Evolutionary conservation across 2,329 filamentous ascomycete genomes (phyloP).

Genomic region (Cercospora sp.): DNA sequence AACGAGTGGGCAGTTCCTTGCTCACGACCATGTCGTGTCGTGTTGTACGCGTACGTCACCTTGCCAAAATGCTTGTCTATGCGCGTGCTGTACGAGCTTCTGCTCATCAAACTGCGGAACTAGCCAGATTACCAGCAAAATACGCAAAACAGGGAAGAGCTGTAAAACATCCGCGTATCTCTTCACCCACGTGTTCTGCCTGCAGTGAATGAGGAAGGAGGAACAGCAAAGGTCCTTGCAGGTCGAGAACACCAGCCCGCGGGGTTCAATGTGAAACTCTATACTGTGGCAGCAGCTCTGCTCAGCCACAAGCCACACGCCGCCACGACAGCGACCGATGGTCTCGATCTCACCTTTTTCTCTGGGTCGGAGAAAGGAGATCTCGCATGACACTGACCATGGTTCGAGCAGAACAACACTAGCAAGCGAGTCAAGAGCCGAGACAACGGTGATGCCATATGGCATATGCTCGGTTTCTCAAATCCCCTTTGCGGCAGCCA

Average conservation of each 20-base stretch:
- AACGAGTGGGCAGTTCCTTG: not conserved
- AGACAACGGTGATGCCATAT: conserved; percentile 8
- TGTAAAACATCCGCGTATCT: not conserved
- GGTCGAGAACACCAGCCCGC: conserved; percentile 2
- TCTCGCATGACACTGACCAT: not conserved
- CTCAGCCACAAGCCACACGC: not conserved
- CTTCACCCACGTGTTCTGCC: not conserved
- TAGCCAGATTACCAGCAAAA: not conserved
- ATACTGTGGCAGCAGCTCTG: not conserved
- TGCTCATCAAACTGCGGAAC: not conserved
- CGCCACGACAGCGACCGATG: not conserved
- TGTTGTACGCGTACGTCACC: conserved; percentile 13
- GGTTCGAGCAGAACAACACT: not conserved
- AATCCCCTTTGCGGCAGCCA: not conserved
- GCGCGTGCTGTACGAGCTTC: not conserved
- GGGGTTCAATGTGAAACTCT: not conserved
- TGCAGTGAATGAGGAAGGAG: not conserved
- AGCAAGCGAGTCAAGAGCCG: conserved; percentile 6
- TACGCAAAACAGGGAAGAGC: not conserved
- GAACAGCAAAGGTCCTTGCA: not conserved
- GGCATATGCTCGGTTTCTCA: not conserved
- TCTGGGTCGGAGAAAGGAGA: not conserved
- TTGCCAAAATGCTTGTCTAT: conserved; percentile 3
- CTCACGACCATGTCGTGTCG: not conserved
- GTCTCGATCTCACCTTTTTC: not conserved